Evolutionary conservation across 2,329 filamentous ascomycete species (phyloP).

Genomic region (Sporothrix pallida): DNA sequence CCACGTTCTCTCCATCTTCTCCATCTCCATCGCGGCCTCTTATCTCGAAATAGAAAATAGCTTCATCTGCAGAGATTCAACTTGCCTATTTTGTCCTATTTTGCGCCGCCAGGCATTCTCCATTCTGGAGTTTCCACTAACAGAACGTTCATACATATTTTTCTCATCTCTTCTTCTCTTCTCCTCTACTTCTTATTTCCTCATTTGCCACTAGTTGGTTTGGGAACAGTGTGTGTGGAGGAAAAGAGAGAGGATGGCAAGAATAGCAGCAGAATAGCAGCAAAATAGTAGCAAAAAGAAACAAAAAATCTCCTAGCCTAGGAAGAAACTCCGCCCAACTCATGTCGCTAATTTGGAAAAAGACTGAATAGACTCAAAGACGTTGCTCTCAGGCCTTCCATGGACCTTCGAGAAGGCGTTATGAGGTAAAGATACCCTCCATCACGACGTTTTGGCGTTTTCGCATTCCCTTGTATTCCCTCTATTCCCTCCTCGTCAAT

Average conservation of each 20-base stretch:
- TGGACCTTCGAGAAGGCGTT: slow-evolving; percentile 38
- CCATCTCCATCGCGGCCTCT: not conserved
- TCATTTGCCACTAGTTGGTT: not conserved
- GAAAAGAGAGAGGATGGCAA: too few relatives aligned
- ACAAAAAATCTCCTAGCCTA: slow-evolving; percentile 6
- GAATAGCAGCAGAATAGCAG: not conserved
- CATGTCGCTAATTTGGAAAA: not conserved
- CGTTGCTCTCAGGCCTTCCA: not conserved
- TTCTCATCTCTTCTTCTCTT: not conserved
- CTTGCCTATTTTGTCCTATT: slow-evolving; percentile 13
- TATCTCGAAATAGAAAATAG: slow-evolving; percentile 13
- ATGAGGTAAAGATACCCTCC: not conserved
- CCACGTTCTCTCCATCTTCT: not conserved
- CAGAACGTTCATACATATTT: too few relatives aligned
- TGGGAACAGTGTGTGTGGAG: too few relatives aligned
- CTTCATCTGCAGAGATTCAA: not conserved
- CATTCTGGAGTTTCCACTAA: too few relatives aligned
- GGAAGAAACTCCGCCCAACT: not conserved
- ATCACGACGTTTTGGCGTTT: not conserved
- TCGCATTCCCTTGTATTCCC: not conserved
- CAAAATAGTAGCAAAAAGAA: slow-evolving; percentile 1
- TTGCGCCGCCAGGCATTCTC: slow-evolving; percentile 4
- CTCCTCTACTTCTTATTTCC: not conserved
- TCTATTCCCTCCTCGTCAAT: slow-evolving; percentile 12
- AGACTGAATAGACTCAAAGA: not conserved